Base-by-base conservation (phyloP, 2,329 filamentous ascomycete species). In the Ophiocordyceps camponoti-rufipedis region DNA sequence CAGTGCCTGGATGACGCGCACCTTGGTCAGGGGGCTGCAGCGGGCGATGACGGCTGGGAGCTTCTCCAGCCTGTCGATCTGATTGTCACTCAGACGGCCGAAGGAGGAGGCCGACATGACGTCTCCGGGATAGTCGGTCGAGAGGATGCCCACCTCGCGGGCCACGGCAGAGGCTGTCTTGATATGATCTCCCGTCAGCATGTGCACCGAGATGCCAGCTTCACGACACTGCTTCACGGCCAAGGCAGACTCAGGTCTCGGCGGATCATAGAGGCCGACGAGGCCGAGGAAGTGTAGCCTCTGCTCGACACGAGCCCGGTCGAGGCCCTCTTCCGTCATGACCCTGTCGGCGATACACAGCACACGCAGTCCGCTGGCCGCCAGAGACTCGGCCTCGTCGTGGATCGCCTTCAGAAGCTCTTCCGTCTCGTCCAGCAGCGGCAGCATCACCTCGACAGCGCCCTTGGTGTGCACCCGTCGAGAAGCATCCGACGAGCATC, bases 1-100 rank as follows among this genome's bases (percentile, higher is more conserved):
- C 48, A 85, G 70, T n/a, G 80, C 79, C 55, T 83, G 77, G 47
- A 85, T 80, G 72, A 85, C 80, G 50, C 80, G 71, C n/a, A 83
- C 79, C 59, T 85, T 85, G 33, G 80, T 84, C 46, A 75, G 65
- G 2, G 80, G 80, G 41, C 77, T 79, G 57, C 80, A 85, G 38
- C 80, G 70, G 48, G 80, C 80, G 42, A 85, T 70, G 3, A 85
- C 80, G 8, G 83, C 63, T 0, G 80, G 80, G 2, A 85, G 63
- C 4, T 67, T 62, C 1, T 74, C 69, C 19, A 85, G 59, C 3
- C 60, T 62, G 52, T 85, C 80, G 41, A 85, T 71, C 54, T 84
- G 66, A 1, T 67, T 68, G 42, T 83, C 72, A 4, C 65, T 71
- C 23, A 84, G 65, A 35, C 67, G 67, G 52, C 80, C 79, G 54